phyloP scores from a whole-genome alignment of 225 moss, liverwort and hornwort species.

The Takakia lepidozioides region DNA sequence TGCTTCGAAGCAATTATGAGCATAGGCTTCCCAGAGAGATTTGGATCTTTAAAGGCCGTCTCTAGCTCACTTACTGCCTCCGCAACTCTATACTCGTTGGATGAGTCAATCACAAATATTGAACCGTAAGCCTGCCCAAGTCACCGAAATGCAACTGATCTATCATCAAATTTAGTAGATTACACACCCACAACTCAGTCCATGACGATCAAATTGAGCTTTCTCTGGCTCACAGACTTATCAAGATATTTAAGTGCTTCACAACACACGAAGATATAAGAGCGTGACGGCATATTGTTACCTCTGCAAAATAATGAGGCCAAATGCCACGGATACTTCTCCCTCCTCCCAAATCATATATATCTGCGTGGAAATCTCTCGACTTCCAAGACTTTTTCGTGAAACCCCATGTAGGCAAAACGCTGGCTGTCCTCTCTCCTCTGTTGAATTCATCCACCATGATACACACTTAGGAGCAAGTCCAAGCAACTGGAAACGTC shows the following conservation, averaged over 20 bases:
- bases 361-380: neutral
- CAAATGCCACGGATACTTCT: slow-evolving; percentile 32
- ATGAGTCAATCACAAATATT: slow-evolving; percentile 42
- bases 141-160: neutral
- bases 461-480: too few species aligned
- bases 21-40: slow-evolving; percentile 18
- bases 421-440: slow-evolving; percentile 9
- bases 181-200: neutral
- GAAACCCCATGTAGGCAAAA: slow-evolving; percentile 14
- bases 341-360: slow-evolving; percentile 31
- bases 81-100: slow-evolving; percentile 8
- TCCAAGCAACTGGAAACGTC: too few species aligned
- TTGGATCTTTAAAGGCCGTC: slow-evolving; percentile 17
- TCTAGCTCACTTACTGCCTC: slow-evolving; percentile 25
- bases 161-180: neutral
- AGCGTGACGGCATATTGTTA: neutral
- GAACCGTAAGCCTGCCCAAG: slow-evolving; percentile 18
- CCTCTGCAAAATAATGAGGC: slow-evolving; percentile 28
- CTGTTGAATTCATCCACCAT: slow-evolving; percentile 7
- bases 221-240: too few species aligned
- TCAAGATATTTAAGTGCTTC: neutral
- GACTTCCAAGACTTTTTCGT: slow-evolving; percentile 19
- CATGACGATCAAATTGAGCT: too few species aligned
- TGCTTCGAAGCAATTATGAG: slow-evolving; percentile 34
- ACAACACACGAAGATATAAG: neutral